Base-by-base conservation (phyloP, 768 basidiomycete species). In the Filobasidium wieringae region DNA sequence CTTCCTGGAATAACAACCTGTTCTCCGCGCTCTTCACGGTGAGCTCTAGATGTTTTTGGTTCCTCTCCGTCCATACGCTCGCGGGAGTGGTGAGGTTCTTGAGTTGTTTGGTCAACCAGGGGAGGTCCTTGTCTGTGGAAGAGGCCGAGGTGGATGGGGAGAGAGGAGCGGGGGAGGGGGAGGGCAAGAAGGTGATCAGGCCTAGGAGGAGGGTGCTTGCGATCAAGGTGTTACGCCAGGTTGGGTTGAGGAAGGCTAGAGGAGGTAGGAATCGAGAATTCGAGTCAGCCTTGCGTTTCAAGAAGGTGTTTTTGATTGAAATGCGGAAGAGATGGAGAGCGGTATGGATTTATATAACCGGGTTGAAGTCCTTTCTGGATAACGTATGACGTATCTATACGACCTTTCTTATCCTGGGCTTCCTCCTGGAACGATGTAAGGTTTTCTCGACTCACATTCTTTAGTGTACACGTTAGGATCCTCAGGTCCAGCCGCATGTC, bases 1-100 rank as follows among this genome's bases (percentile, higher is more conserved):
- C 76, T 57, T 75, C 73, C 64, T 75, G 74, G 65, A 75, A 68
- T 53, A 77, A 60, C 57, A 76, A 59, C 60, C 70, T 67, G 40
- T 74, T 71, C 55, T 73, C 75, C 14, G 75, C 73, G 2, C 63
- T 63, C 58, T 68, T 59, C 41, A 71, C 65, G 17, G 68, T 64
- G 43, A 72, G 51, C 57, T 75, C 69, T 32, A 77, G 61, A 62
- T 76, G 75, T 63, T 73, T 72, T 41, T 73, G 72, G 61, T 73
- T 74, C 64, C 74, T 61, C 57, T 66, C 64, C 43, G 62, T 68
- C 68, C 67, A 74, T n/a, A 68, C 59, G 29, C 69, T 62, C 1
- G 68, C 66, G 19, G 64, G 56, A 1, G 75, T 72, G 15, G 68
- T 70, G 57, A 67, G 53, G 53, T 69, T 63, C 36, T 68, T 69